Percentiles rank a stretch among this genome's conserved stretches.
These are phyloP conservation scores for Fusarium duplospermum DNA, from an alignment of 2,329 filamentous ascomycete genomes.

Conservation along the genomic window DNA sequence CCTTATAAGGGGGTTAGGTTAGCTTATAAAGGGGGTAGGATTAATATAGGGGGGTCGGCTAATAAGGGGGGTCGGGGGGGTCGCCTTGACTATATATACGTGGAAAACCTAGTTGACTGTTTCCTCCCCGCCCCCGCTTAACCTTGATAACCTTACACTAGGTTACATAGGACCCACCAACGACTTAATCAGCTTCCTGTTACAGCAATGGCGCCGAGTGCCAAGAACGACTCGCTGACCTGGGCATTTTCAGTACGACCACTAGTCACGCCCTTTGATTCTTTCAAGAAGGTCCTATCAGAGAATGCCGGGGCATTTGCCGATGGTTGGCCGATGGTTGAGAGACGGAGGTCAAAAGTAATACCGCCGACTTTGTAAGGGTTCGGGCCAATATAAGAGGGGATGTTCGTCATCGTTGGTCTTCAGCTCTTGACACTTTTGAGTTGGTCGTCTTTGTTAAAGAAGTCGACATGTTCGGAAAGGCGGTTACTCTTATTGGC, in stretches of 20 bases:
- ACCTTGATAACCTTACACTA: constrained; percentile 3
- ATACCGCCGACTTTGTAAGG: constrained; percentile 5
- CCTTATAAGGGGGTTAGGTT: too few relatives aligned
- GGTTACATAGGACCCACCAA: constrained; percentile 22
- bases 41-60: too few relatives aligned
- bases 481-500: not conserved
- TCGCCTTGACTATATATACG: too few relatives aligned
- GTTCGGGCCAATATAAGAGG: constrained; percentile 11
- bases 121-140: not conserved
- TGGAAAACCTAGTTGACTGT: too few relatives aligned
- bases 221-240: constrained; percentile 20
- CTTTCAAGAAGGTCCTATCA: not conserved
- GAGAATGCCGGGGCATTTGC: constrained; percentile 2
- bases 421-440: not conserved
- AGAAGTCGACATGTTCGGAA: constrained; percentile 2
- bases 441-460: too few relatives aligned
- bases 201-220: constrained; percentile 25
- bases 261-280: not conserved
- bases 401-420: not conserved
- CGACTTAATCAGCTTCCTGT: constrained; percentile 22
- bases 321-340: not conserved
- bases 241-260: not conserved
- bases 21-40: too few relatives aligned
- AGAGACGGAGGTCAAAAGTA: constrained; percentile 23
- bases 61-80: too few relatives aligned